Conservation (phyloP, 116 monocot species). For the Trichopus zeylanicus region DNA sequence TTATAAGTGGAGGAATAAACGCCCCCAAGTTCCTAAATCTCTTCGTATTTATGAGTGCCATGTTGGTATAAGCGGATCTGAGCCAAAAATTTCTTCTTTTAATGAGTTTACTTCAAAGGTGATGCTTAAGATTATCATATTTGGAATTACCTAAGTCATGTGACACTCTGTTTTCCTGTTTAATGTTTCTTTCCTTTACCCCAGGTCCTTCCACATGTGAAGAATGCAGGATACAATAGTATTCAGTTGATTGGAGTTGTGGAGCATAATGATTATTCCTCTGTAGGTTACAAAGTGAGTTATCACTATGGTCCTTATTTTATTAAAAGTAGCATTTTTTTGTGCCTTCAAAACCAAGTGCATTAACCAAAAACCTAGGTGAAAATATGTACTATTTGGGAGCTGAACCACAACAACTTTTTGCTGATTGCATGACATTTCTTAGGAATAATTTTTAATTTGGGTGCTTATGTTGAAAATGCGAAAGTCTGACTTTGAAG, state of each 20-base stretch:
- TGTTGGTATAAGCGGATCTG: constrained; percentile 87
- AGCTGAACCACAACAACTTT: no score
- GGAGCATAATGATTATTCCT: constrained; percentile 95
- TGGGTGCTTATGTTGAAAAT: no score
- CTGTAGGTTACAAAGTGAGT: constrained; percentile 91
- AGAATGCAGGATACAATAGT: constrained; percentile 83
- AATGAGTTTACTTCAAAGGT: constrained; percentile 81
- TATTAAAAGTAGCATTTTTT: no score
- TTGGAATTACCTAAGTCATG: background rate
- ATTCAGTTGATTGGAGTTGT: constrained; percentile 80
- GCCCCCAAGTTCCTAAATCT: constrained; percentile 60
- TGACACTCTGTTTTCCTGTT: background rate
- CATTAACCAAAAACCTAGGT: no score
- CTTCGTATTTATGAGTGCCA: constrained; percentile 97
- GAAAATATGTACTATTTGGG: no score
- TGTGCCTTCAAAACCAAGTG: no score
- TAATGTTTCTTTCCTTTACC: background rate
- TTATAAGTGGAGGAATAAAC: constrained; percentile 69
- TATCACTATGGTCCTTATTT: background rate
- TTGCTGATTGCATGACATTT: no score
- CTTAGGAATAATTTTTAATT: no score
- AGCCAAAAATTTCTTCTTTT: constrained; percentile 81
- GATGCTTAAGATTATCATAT: constrained; percentile 3
- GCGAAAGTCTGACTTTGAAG: no score
- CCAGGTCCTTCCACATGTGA: constrained; percentile 89